Conservation (phyloP, 768 basidiomycete species). For the Macrolepiota albuminosa region DNA sequence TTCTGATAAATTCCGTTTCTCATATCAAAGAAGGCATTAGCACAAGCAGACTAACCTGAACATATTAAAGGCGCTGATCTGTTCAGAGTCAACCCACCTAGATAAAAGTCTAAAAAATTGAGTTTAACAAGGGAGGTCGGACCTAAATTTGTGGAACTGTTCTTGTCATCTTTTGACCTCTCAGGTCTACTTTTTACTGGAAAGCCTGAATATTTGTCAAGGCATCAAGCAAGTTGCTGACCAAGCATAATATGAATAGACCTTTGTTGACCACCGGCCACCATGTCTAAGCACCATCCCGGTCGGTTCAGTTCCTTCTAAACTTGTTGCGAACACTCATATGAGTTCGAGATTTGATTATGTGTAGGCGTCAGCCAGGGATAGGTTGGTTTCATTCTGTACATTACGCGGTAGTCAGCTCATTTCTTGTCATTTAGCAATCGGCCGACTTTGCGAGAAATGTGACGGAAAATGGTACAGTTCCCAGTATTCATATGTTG, state of each 20-base stretch:
- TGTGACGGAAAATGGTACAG: constrained; percentile 98
- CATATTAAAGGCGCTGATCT: too few species aligned
- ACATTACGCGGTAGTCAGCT: constrained; percentile 4
- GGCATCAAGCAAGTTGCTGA: constrained; percentile 5
- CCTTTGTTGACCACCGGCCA: constrained; percentile 8
- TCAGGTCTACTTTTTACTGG: too few species aligned
- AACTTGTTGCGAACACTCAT: neutral
- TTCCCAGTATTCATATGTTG: neutral
- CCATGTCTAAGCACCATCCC: constrained; percentile 90
- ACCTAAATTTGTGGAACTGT: too few species aligned
- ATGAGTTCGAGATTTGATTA: constrained; percentile 76
- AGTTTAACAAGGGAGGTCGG: too few species aligned
- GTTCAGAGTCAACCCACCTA: too few species aligned
- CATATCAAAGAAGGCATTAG: too few species aligned
- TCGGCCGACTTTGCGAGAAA: constrained; percentile 97
- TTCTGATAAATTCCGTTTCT: too few species aligned
- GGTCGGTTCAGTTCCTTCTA: constrained; percentile 32
- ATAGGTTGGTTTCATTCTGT: constrained; percentile 59
- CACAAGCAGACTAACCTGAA: too few species aligned
- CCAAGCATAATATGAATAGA: constrained; percentile 1
- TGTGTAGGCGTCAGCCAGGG: constrained; percentile 97
- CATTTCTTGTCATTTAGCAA: constrained; percentile 49
- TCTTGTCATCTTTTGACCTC: too few species aligned
- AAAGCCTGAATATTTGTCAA: too few species aligned
- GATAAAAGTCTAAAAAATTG: too few species aligned